A percentile compares a stretch with the other conserved stretches of the same genome.
Evolutionary conservation across 2,329 filamentous ascomycete genomes (phyloP).

Genomic region (Alternaria consortialis): DNA sequence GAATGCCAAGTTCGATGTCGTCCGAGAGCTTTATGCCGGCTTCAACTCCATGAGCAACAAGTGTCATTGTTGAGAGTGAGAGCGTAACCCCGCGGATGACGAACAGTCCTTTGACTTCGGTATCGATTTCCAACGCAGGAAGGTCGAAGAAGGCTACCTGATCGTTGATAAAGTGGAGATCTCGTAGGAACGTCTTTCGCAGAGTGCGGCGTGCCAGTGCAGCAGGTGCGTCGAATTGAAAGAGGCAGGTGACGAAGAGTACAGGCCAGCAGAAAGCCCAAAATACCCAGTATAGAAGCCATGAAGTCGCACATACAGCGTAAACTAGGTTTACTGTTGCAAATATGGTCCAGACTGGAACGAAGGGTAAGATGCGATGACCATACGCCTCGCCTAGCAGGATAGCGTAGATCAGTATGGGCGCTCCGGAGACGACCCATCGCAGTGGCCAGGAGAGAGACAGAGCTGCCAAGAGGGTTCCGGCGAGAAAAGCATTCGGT

Average conservation of each 20-base stretch:
- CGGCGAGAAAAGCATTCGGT: conserved; percentile 25
- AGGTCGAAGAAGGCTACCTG: conserved; percentile 60
- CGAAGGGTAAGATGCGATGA: conserved; percentile 54
- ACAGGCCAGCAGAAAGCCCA: conserved; percentile 53
- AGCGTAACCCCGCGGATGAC: conserved; percentile 63
- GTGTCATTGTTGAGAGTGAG: conserved; percentile 59
- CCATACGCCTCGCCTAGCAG: conserved; percentile 49
- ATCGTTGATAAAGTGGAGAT: conserved; percentile 62
- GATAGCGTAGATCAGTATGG: conserved; percentile 49
- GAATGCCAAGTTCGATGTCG: conserved; percentile 63
- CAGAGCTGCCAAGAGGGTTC: conserved; percentile 15
- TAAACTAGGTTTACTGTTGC: conserved; percentile 59
- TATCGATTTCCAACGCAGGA: conserved; percentile 64
- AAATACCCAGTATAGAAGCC: conserved; percentile 61
- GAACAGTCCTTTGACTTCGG: conserved; percentile 62
- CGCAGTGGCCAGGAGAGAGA: conserved; percentile 33
- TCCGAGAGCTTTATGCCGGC: conserved; percentile 62
- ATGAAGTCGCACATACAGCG: conserved; percentile 60
- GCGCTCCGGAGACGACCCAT: conserved; percentile 56
- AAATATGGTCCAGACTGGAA: conserved; percentile 60
- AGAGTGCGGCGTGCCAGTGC: conserved; percentile 50
- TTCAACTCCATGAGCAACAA: conserved; percentile 63
- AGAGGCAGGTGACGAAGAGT: conserved; percentile 56
- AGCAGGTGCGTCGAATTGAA: conserved; percentile 56
- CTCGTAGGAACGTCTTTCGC: conserved; percentile 49